Evolutionary conservation across 2,329 filamentous ascomycete genomes (phyloP), one percentile per base, ranked within the genome.

Genomic region (Malbranchea cinnamomea): DNA sequence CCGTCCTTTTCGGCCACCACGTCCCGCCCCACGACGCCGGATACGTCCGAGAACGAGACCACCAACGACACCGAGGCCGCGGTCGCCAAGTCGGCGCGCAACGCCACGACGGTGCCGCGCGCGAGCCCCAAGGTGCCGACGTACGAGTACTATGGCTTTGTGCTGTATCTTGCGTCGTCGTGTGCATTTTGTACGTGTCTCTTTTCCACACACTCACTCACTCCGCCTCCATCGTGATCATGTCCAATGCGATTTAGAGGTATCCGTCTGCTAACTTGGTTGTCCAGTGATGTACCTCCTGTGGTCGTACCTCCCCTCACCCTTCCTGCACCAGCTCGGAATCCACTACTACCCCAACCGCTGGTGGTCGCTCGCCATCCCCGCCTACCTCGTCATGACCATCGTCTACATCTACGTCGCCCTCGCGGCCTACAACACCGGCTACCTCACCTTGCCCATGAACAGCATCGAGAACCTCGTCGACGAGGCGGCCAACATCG

Each of bases 61-160:
- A 57, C 64, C 2, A 69, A 68, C 35, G 68, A 70, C 40, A 68
- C 71, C 5, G 68, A 70, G 35, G 64, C 65, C 3, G 65, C 63
- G 9, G 69, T 78, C 21, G 66, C 74, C 16, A 66, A 59, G 48
- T 73, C 68, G 16, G 73, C 67, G 32, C 63, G 60, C 28, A 64
- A 62, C 44, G 68, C 61, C 37, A 68, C 63, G 37, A 76, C 69
- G 2, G 72, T 93, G 11, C 82, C 85, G 4, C 78, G 83, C 33
- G 85, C 84, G 2, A 78, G 78, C 31, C 89, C 89, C 2, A 84
- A 89, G 50, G 85, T 98, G 2, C 89, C 89, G n/a, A 98, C 89
- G 0, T 95, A 98, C 60, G 89, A 98, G 53, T 98, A 95, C 69
- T 95, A 95, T 53, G 89, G 89, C 51, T 98, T 98, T 58, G 87